Conservation (phyloP, 352 stramenopile species). For the Globisporangium irregulare region DNA sequence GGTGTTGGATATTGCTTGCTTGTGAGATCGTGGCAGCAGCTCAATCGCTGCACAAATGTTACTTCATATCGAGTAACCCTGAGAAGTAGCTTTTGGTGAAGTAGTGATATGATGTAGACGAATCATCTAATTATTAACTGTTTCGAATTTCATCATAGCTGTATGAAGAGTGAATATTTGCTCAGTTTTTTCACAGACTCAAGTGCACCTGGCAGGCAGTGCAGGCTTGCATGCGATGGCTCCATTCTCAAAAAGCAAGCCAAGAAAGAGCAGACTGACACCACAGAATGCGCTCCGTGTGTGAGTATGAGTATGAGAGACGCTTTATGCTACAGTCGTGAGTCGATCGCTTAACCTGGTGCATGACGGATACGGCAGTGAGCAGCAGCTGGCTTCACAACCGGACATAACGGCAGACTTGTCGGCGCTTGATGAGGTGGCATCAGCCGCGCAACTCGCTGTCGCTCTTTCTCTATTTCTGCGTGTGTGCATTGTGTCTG, state of each 20-base stretch:
- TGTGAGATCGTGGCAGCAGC: constrained; percentile 4
- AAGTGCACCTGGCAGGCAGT: no score
- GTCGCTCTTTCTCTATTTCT: background rate
- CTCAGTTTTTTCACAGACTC: no score
- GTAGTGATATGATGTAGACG: background rate
- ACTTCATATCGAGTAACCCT: background rate
- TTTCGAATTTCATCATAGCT: background rate
- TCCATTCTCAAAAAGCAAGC: background rate
- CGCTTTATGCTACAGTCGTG: background rate
- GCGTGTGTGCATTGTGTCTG: background rate
- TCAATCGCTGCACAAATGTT: background rate
- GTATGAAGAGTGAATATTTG: background rate
- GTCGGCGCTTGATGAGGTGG: constrained; percentile 2
- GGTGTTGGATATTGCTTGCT: constrained; percentile 2
- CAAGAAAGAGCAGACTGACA: background rate
- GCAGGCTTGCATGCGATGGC: background rate
- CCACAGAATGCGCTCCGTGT: background rate
- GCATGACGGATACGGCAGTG: background rate
- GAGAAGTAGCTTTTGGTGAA: background rate
- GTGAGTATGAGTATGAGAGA: background rate
- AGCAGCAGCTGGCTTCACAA: background rate
- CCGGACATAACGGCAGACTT: background rate
- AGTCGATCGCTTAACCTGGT: background rate
- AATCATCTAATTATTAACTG: background rate
- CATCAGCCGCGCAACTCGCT: background rate